A percentile compares a stretch with the other conserved stretches of the same genome.
Conservation (phyloP, 164 flowering plant species). For the Chimonanthus praecox region DNA sequence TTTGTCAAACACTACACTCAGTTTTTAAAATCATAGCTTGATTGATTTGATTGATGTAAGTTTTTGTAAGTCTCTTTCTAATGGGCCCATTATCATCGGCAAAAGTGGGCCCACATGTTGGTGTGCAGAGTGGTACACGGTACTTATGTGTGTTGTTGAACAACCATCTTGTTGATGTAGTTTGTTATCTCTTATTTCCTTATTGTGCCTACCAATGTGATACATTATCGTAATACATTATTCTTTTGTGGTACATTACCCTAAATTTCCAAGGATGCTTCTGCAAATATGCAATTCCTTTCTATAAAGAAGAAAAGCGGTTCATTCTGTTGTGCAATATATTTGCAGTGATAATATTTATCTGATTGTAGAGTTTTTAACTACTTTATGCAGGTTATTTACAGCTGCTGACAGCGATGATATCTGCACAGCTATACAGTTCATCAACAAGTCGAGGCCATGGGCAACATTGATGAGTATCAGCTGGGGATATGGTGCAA, state of each 20-base stretch:
- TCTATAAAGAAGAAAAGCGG: not conserved
- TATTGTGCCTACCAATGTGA: too few species aligned
- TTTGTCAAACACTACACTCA: too few species aligned
- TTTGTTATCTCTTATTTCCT: too few species aligned
- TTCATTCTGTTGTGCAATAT: not conserved
- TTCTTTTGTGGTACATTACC: not conserved
- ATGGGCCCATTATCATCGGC: too few species aligned
- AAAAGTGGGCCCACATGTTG: too few species aligned
- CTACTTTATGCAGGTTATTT: conserved; percentile 80
- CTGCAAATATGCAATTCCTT: not conserved
- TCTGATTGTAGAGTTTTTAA: conserved; percentile 12
- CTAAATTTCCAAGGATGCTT: not conserved
- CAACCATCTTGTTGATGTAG: too few species aligned
- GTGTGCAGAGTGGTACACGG: too few species aligned
- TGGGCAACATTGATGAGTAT: conserved; percentile 84
- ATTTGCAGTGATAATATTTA: not conserved
- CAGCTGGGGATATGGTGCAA: conserved; percentile 97
- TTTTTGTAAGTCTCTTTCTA: too few species aligned
- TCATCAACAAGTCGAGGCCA: conserved; percentile 71
- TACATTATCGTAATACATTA: too few species aligned
- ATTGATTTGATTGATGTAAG: too few species aligned
- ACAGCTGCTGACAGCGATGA: conserved; percentile 99
- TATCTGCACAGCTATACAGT: conserved; percentile 75
- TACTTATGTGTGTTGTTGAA: too few species aligned
- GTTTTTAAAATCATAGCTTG: too few species aligned